Conservation (phyloP, 2,329 filamentous ascomycete species). For the Ophiosphaerella narmari region DNA sequence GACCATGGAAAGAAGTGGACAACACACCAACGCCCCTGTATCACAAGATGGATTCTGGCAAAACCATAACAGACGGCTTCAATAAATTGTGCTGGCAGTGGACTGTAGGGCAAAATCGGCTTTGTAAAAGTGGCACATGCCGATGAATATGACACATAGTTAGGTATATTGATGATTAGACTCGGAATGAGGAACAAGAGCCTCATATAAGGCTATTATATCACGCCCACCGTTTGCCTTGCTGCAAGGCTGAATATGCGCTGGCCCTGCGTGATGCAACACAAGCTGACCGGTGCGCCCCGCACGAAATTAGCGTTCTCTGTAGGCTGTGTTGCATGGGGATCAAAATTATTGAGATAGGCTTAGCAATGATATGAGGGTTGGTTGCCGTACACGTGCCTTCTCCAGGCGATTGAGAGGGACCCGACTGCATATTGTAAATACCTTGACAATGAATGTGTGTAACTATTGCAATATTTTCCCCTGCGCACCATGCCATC, state of each 20-base stretch:
- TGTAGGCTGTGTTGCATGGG: neutral
- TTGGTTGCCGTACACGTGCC: too few relatives aligned
- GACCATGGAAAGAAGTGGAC: conserved; percentile 3
- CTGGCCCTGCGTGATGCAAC: neutral
- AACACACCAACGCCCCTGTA: neutral
- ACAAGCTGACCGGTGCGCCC: neutral
- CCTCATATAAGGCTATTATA: neutral
- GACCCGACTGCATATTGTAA: too few relatives aligned
- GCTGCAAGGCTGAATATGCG: neutral
- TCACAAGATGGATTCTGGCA: too few relatives aligned
- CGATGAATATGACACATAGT: neutral
- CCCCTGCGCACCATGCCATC: too few relatives aligned
- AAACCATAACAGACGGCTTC: neutral
- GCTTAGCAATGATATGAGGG: too few relatives aligned
- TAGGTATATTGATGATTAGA: neutral
- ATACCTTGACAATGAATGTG: too few relatives aligned
- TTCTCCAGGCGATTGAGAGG: too few relatives aligned
- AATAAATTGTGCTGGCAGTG: neutral
- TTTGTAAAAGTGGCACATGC: neutral
- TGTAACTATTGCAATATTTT: too few relatives aligned
- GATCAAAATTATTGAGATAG: too few relatives aligned
- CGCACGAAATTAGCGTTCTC: conserved; percentile 6
- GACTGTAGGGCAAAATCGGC: neutral
- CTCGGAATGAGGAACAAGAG: neutral
- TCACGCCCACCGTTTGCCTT: neutral